Conservation (phyloP, 2,329 filamentous ascomycete genomes). For the Colletotrichum camelliae region DNA sequence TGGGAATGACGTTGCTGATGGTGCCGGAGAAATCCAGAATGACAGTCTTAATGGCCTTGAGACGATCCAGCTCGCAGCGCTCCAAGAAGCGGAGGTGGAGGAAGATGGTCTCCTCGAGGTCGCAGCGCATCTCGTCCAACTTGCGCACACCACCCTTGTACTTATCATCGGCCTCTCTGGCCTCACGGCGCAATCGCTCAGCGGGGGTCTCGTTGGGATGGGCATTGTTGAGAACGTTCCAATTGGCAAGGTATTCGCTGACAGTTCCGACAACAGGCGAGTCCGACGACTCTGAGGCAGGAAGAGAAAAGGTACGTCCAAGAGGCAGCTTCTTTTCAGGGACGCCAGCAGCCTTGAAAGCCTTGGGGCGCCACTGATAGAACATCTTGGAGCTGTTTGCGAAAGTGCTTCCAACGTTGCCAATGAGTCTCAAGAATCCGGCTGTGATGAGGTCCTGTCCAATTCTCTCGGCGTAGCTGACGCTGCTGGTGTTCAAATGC, state of each 20-base stretch:
- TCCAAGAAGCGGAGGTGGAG: constrained; percentile 95
- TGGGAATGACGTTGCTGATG: constrained; percentile 97
- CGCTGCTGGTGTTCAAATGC: constrained; percentile 80
- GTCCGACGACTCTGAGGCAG: constrained; percentile 62
- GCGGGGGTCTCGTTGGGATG: constrained; percentile 93
- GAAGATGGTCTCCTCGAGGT: constrained; percentile 93
- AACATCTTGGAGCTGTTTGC: constrained; percentile 97
- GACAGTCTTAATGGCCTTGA: constrained; percentile 98
- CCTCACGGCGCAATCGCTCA: constrained; percentile 87
- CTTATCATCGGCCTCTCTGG: constrained; percentile 86
- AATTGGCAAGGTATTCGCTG: constrained; percentile 87
- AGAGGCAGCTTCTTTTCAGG: constrained; percentile 84
- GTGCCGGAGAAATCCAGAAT: constrained; percentile 97
- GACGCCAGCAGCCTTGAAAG: constrained; percentile 85
- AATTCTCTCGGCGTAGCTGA: constrained; percentile 92
- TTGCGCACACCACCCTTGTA: constrained; percentile 89
- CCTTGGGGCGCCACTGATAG: constrained; percentile 95
- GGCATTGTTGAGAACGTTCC: constrained; percentile 90
- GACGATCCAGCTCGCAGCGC: constrained; percentile 91
- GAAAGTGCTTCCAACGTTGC: constrained; percentile 93
- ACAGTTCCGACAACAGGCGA: constrained; percentile 84
- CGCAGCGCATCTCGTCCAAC: constrained; percentile 89
- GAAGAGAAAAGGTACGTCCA: constrained; percentile 76
- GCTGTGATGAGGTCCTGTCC: constrained; percentile 89
- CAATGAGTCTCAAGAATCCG: constrained; percentile 88